Evolutionary conservation across 805 yeast genomes (phyloP).

Genomic region (Nakazawaea sp.): DNA sequence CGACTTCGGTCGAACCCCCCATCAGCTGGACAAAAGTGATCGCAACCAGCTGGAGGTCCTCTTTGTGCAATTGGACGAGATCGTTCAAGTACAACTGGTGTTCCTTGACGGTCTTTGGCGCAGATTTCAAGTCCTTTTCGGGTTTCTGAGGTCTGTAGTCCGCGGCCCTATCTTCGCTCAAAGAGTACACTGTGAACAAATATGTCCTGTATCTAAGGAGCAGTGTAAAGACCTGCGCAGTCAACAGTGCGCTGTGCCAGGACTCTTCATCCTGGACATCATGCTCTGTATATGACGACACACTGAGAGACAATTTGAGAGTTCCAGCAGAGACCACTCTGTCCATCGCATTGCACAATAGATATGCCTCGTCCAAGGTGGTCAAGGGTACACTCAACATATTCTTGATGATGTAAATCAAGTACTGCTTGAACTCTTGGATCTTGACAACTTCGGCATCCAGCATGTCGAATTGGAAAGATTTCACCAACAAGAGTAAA

Average conservation of each 20-base stretch:
- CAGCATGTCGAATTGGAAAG: conserved; percentile 14
- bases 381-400: conserved; percentile 31
- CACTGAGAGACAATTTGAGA: conserved; percentile 23
- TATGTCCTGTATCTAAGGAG: conserved; percentile 17
- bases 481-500: conserved; percentile 24
- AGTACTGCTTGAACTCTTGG: conserved; percentile 15
- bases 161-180: conserved; percentile 20
- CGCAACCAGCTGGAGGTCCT: conserved; percentile 2
- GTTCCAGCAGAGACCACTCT: conserved; percentile 34
- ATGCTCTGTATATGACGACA: conserved; percentile 14
- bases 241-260: conserved; percentile 5
- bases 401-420: conserved; percentile 30
- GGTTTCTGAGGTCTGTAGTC: conserved; percentile 23
- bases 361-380: conserved; percentile 45
- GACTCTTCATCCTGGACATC: conserved; percentile 4
- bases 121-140: conserved; percentile 27
- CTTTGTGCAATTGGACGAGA: background rate
- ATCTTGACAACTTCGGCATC: background rate
- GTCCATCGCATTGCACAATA: conserved; percentile 37
- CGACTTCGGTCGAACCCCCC: too few relatives aligned
- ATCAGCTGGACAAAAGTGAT: conserved; percentile 3
- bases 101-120: conserved; percentile 14
- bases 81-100: conserved; percentile 1
- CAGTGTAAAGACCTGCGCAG: conserved; percentile 11
- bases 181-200: conserved; percentile 17